Evolutionary conservation across 1,139 yeast species (phyloP).

Genomic region (Geotrichum candidum): DNA sequence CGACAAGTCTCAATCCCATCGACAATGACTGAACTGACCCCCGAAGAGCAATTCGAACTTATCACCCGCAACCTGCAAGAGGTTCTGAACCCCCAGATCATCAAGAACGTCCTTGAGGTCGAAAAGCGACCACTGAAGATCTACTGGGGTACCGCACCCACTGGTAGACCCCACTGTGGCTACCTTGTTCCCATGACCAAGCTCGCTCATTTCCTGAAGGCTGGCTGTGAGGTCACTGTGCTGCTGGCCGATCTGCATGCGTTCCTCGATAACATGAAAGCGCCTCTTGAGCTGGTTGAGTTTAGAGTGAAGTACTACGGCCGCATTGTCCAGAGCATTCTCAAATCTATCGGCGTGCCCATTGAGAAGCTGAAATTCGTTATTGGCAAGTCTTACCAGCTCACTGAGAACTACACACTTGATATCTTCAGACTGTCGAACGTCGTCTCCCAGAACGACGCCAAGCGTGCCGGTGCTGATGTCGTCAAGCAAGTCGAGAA

Average conservation of each 20-base stretch:
- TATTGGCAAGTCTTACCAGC: conserved; percentile 84
- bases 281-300: conserved; percentile 85
- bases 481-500: conserved; percentile 96
- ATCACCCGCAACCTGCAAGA: conserved; percentile 88
- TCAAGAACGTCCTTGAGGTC: conserved; percentile 73
- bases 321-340: conserved; percentile 70
- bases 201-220: conserved; percentile 87
- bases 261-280: conserved; percentile 96
- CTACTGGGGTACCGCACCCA: conserved; percentile 90
- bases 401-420: conserved; percentile 69
- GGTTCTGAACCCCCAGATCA: conserved; percentile 81
- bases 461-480: conserved; percentile 99
- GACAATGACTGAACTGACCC: conserved; percentile 26
- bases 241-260: conserved; percentile 97
- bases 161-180: conserved; percentile 98
- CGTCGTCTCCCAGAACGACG: conserved; percentile 85
- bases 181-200: conserved; percentile 98
- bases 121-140: conserved; percentile 76
- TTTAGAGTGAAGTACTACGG: conserved; percentile 90
- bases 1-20: background rate
- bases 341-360: conserved; percentile 73
- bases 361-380: conserved; percentile 80
- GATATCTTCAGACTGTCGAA: conserved; percentile 84
- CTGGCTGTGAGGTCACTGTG: conserved; percentile 92
- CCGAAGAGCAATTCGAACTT: conserved; percentile 65